phyloP scores from a whole-genome alignment of 179 eudicot species.

The Dionaea muscipula region DNA sequence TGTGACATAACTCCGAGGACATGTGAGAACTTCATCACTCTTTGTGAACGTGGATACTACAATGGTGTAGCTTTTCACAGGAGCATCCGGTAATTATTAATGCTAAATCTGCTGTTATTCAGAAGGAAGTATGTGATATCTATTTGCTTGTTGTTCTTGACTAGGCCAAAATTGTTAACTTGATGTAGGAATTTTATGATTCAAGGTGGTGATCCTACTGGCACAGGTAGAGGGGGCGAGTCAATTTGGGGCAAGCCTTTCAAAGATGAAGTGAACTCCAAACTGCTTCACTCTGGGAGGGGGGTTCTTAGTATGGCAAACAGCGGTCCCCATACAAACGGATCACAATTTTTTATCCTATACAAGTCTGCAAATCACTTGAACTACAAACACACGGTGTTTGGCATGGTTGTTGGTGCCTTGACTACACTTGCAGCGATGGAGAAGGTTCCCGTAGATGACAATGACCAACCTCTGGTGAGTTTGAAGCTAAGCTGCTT shows the following conservation, averaged over 20 bases:
- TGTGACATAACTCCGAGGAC: conserved; percentile 87
- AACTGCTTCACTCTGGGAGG: conserved; percentile 87
- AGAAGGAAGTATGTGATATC: not conserved
- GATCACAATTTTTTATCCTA: conserved; percentile 86
- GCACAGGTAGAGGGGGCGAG: conserved; percentile 93
- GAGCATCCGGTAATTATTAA: conserved; percentile 59
- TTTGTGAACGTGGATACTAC: conserved; percentile 90
- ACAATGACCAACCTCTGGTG: conserved; percentile 83
- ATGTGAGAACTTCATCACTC: conserved; percentile 90
- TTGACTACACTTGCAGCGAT: conserved; percentile 66
- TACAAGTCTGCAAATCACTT: conserved; percentile 92
- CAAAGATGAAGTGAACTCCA: conserved; percentile 87
- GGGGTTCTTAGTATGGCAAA: conserved; percentile 99
- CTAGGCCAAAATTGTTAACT: conserved; percentile 6
- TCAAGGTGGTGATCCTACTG: conserved; percentile 99
- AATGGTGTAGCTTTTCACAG: conserved; percentile 82
- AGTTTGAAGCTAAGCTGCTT: conserved; percentile 16
- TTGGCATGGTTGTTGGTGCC: conserved; percentile 93
- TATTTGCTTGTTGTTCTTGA: not conserved
- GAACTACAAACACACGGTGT: conserved; percentile 91
- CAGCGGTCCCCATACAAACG: conserved; percentile 91
- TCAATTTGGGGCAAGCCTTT: conserved; percentile 96
- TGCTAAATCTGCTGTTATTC: not conserved
- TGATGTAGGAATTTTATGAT: conserved; percentile 79
- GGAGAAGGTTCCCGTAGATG: conserved; percentile 97